phyloP scores from a whole-genome alignment of 2,329 filamentous ascomycete species.

The Fusarium siculi region DNA sequence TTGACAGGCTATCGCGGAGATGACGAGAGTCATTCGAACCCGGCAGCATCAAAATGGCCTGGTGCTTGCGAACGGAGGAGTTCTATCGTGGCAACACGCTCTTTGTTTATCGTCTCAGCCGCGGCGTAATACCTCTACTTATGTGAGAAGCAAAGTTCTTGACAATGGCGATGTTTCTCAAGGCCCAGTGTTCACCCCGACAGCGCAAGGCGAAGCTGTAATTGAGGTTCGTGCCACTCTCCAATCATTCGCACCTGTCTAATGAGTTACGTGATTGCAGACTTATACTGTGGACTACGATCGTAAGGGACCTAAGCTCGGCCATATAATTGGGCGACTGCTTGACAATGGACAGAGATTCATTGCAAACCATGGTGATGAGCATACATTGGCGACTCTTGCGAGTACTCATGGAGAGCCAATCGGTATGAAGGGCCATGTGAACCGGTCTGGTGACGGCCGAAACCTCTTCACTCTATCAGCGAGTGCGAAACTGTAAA shows the following conservation, averaged over 20 bases:
- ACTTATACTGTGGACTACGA: conserved; percentile 48
- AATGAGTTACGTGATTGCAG: conserved; percentile 7
- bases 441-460: background rate
- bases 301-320: conserved; percentile 31
- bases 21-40: conserved; percentile 63
- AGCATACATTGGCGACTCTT: conserved; percentile 29
- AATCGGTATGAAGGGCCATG: conserved; percentile 22
- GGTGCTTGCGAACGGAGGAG: conserved; percentile 73
- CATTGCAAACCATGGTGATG: conserved; percentile 44
- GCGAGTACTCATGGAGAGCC: conserved; percentile 21
- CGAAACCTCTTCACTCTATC: background rate
- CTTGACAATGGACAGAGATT: conserved; percentile 37
- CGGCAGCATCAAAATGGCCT: conserved; percentile 61
- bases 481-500: background rate
- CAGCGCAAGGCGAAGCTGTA: conserved; percentile 34
- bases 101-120: conserved; percentile 65
- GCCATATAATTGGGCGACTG: conserved; percentile 39
- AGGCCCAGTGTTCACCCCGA: conserved; percentile 24
- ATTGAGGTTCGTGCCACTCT: conserved; percentile 37
- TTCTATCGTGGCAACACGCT: conserved; percentile 73
- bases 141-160: conserved; percentile 12
- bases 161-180: background rate
- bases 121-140: conserved; percentile 8
- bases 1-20: conserved; percentile 58
- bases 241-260: accelerated